Conservation (phyloP, 2,329 filamentous ascomycete species). For the Aspergillus puulaauensis region DNA sequence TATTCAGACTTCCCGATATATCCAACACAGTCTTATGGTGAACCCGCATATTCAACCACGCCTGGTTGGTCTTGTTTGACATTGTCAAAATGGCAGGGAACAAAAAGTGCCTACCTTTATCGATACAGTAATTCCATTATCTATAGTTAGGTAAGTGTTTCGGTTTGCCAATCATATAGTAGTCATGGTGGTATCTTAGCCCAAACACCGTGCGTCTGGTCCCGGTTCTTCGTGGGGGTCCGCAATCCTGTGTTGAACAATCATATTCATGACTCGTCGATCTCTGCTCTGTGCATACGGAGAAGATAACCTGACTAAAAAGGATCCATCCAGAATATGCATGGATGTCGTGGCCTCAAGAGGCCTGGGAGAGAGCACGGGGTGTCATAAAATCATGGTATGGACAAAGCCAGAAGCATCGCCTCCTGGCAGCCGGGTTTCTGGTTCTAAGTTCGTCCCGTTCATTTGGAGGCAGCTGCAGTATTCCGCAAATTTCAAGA, state of each 20-base stretch:
- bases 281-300: not conserved
- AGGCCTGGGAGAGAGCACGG: not conserved
- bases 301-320: not conserved
- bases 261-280: not conserved
- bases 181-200: not conserved
- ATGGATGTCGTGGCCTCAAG: constrained; percentile 5
- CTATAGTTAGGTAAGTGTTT: not conserved
- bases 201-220: not conserved
- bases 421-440: not conserved
- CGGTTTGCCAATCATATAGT: not conserved
- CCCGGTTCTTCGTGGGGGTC: constrained; percentile 1
- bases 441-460: too few species aligned
- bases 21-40: not conserved
- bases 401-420: not conserved
- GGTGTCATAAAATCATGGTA: not conserved
- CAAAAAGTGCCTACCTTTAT: not conserved
- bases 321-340: constrained; percentile 2
- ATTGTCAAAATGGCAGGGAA: not conserved
- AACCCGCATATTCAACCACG: not conserved
- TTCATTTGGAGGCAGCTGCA: too few species aligned
- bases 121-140: not conserved
- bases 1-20: not conserved
- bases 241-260: not conserved
- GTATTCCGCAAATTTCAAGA: too few species aligned
- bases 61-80: not conserved